Base-by-base conservation (phyloP, 441 rosid species). In the Populus trichocarpa region DNA sequence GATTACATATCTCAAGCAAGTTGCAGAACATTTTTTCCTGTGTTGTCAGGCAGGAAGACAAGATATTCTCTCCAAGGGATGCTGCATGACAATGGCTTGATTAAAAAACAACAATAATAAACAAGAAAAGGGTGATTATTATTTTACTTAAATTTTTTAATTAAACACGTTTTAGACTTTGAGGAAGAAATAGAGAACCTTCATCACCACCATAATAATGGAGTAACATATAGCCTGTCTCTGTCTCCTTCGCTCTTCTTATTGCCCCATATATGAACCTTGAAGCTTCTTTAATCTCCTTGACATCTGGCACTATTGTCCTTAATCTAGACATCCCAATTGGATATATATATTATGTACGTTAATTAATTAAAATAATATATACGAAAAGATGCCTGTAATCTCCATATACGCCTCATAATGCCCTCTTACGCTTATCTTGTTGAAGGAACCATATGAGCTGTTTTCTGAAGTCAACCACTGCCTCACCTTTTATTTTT, bases 381-480 rank as follows among this genome's bases (percentile, higher is more conserved):
- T 5, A 5, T 50, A 50, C 46, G 73, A 66, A 77, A 78, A 80
- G 79, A 84, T 86, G 74, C 81, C 72, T 71, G 72, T 69, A 82
- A 77, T 80, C 83, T 77, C 79, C 83, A 80, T 81, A 25, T 10
- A 38, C 0, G 0, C 50, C 80, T 81, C 85, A 79, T 81, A 73
- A 84, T 77, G 76, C 75, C 12, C 68, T 84, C 75, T 35, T 35
- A 78, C 74, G 23, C 80, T 82, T 71, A 79, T 46, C 77, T 16
- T 50, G 57, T 14, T 50, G 22, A 64, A 25, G 78, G 68, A n/a
- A 68, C 61, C 71, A 64, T 73, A 78, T 85, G 85, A 84, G 87
- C 88, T 87, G 86, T 77, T 71, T 1, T 77, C 38, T 61, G 40
- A 81, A 71, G 85, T 84, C 88, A 86, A 84, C 80, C 68, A 23